Conservation (phyloP, 1,284 basidiomycete species). For the Cerioporus squamosus region DNA sequence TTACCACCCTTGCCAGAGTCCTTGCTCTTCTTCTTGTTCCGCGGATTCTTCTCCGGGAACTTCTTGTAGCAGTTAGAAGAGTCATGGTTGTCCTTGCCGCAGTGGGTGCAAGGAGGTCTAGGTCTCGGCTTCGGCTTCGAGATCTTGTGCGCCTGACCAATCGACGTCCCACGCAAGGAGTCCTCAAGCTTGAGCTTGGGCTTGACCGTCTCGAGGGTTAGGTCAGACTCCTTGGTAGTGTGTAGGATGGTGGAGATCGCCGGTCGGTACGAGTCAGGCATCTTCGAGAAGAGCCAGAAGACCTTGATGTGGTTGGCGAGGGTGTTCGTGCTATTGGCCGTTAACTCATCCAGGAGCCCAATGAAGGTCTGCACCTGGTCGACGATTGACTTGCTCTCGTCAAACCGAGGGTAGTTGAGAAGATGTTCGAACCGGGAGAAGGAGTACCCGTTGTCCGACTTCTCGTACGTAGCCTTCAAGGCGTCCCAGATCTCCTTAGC, state of each 20-base stretch:
- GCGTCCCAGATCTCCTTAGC: not conserved
- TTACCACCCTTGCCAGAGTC: too few relatives aligned
- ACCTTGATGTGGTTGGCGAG: not conserved
- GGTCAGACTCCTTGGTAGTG: not conserved
- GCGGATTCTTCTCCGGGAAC: too few relatives aligned
- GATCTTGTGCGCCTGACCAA: not conserved
- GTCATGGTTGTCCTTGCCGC: not conserved
- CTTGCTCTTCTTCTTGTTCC: too few relatives aligned
- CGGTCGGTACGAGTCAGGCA: not conserved
- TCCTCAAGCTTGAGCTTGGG: not conserved
- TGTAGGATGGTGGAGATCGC: not conserved
- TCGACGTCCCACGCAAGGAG: not conserved
- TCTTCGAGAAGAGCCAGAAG: not conserved
- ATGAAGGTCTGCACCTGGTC: not conserved
- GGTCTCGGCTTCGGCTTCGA: not conserved
- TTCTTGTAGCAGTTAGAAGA: not conserved
- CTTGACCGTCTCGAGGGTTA: not conserved
- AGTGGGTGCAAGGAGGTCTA: not conserved
- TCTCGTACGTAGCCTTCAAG: not conserved
- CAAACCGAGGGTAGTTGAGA: not conserved
- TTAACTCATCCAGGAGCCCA: not conserved
- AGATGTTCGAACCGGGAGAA: not conserved
- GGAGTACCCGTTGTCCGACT: not conserved
- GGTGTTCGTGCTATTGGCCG: not conserved
- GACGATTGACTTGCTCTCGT: not conserved